phyloP scores from a whole-genome alignment of 139 green algal genomes.

The Chara braunii region DNA sequence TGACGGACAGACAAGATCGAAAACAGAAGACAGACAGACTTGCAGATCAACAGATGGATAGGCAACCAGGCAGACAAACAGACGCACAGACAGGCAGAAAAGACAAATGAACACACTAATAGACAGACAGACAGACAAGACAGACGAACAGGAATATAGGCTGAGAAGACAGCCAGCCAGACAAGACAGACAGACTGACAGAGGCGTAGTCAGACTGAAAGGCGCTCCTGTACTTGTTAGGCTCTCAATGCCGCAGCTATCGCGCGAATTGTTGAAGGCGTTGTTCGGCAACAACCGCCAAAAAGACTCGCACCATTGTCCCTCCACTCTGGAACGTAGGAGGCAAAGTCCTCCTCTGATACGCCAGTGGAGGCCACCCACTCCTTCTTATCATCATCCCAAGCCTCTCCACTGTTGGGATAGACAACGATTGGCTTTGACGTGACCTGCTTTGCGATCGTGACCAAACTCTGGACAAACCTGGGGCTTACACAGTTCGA shows the following conservation, averaged over 20 bases:
- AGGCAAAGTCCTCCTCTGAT: constrained; percentile 28
- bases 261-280: constrained; percentile 21
- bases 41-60: too few relatives aligned
- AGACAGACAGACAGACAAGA: too few relatives aligned
- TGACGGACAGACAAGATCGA: too few relatives aligned
- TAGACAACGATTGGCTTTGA: constrained; percentile 39
- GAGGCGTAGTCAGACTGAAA: too few relatives aligned
- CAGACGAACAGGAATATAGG: too few relatives aligned
- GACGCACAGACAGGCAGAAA: too few relatives aligned
- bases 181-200: too few relatives aligned
- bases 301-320: constrained; percentile 21
- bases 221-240: too few relatives aligned
- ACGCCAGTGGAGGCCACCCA: constrained; percentile 27
- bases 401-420: constrained; percentile 36
- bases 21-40: too few relatives aligned
- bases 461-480: constrained; percentile 13
- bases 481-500: constrained; percentile 34
- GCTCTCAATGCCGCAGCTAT: background rate
- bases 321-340: constrained; percentile 15
- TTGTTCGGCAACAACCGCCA: constrained; percentile 39
- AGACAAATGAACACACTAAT: too few relatives aligned
- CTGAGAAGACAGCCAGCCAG: too few relatives aligned
- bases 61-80: too few relatives aligned
- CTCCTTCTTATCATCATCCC: constrained; percentile 27
- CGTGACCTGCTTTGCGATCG: background rate